Evolutionary conservation across 2,329 filamentous ascomycete species (phyloP).

Genomic region (Epichloe amarillans): DNA sequence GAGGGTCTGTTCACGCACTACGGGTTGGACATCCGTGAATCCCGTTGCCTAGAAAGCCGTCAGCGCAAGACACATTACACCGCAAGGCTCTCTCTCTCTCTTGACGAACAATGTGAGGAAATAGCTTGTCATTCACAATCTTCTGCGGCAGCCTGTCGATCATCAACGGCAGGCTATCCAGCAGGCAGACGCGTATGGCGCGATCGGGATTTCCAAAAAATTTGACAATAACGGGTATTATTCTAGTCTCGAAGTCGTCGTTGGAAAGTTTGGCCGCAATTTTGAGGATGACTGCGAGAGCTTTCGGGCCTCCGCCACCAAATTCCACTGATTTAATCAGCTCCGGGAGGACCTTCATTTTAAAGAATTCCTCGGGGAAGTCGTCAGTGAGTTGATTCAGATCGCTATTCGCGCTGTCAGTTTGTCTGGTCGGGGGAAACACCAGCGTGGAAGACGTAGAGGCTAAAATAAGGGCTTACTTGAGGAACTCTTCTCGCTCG

Average conservation of each 20-base stretch:
- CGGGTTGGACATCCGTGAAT: constrained; percentile 80
- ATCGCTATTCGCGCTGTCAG: constrained; percentile 36
- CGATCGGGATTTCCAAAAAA: constrained; percentile 91
- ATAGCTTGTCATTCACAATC: constrained; percentile 90
- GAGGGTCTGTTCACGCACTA: constrained; percentile 89
- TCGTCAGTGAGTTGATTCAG: constrained; percentile 80
- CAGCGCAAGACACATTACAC: not conserved
- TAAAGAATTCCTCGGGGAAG: constrained; percentile 96
- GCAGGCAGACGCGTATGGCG: constrained; percentile 76
- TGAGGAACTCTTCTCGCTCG: constrained; percentile 75
- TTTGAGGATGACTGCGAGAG: constrained; percentile 77
- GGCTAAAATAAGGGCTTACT: constrained; percentile 25
- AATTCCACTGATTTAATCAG: constrained; percentile 98
- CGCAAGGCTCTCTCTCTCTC: not conserved
- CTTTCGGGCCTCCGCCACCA: constrained; percentile 85
- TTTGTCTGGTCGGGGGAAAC: not conserved
- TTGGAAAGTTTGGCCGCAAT: constrained; percentile 76
- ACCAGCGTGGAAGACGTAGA: constrained; percentile 14
- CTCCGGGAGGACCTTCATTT: constrained; percentile 90
- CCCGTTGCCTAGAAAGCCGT: constrained; percentile 56
- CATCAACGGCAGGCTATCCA: constrained; percentile 82
- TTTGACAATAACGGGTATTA: constrained; percentile 78
- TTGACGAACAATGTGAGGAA: constrained; percentile 70
- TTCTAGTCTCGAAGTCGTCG: constrained; percentile 76
- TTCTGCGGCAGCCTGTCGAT: constrained; percentile 83